Evolutionary conservation across 2,329 filamentous ascomycete genomes (phyloP).

Genomic region (Ceratocystis destructans): DNA sequence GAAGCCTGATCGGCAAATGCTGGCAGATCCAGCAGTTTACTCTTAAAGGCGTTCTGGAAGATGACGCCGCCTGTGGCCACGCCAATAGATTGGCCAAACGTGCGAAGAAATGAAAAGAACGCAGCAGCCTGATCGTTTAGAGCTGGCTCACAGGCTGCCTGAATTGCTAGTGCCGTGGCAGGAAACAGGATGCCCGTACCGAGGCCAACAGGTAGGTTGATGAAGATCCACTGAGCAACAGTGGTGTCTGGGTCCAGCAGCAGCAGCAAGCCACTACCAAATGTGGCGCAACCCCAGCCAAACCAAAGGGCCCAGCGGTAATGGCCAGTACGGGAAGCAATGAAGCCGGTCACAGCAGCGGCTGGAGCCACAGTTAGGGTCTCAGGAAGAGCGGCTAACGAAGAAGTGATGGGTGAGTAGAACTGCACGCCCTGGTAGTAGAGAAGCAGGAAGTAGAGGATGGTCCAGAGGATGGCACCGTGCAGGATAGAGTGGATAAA

Average conservation of each 20-base stretch:
- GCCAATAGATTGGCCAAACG: conserved; percentile 24
- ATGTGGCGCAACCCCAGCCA: conserved; percentile 47
- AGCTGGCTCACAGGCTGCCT: conserved; percentile 39
- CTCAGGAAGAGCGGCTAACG: conserved; percentile 44
- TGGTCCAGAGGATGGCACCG: conserved; percentile 40
- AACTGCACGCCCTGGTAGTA: conserved; percentile 40
- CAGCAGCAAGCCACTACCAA: conserved; percentile 43
- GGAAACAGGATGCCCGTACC: conserved; percentile 54
- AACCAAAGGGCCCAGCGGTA: conserved; percentile 48
- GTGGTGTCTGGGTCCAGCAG: conserved; percentile 36
- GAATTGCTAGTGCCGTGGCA: conserved; percentile 47
- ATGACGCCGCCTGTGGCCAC: conserved; percentile 42
- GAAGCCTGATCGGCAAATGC: conserved; percentile 31
- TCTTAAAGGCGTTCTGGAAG: conserved; percentile 52
- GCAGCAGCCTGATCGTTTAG: conserved; percentile 44
- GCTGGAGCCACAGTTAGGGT: conserved; percentile 51
- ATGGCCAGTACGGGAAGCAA: conserved; percentile 40
- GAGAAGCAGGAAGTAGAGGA: conserved; percentile 40
- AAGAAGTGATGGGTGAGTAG: conserved; percentile 39
- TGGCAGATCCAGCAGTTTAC: conserved; percentile 35
- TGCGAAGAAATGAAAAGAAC: conserved; percentile 46
- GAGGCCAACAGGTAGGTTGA: conserved; percentile 46
- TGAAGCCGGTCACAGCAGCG: conserved; percentile 40
- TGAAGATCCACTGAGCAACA: conserved; percentile 42
- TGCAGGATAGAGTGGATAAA: conserved; percentile 43